These are phyloP conservation scores for Zygnema circumcarinatum DNA, from an alignment of 139 green algal species.

Conservation along the genomic window DNA sequence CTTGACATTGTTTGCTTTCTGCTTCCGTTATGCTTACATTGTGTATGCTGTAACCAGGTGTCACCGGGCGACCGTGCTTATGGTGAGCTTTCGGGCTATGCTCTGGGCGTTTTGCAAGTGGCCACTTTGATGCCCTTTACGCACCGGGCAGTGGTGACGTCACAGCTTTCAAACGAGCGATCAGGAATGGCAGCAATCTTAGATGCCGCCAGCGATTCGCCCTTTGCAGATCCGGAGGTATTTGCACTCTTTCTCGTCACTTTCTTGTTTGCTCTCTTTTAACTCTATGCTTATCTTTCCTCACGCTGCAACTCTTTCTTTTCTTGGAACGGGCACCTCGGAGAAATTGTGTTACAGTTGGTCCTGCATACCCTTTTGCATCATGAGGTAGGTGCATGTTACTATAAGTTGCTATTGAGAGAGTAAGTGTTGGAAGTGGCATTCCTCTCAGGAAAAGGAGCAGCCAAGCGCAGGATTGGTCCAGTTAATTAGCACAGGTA, in stretches of 20 bases:
- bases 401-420: too few relatives aligned
- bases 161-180: conserved; percentile 38
- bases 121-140: conserved; percentile 67
- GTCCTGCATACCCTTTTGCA: too few relatives aligned
- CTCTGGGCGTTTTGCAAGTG: conserved; percentile 69
- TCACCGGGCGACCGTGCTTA: conserved; percentile 65
- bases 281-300: neutral
- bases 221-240: conserved; percentile 69
- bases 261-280: conserved; percentile 9
- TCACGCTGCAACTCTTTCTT: too few relatives aligned
- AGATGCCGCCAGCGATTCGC: conserved; percentile 57
- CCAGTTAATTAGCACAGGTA: too few relatives aligned
- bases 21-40: too few relatives aligned
- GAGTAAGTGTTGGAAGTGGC: too few relatives aligned
- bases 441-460: too few relatives aligned
- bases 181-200: conserved; percentile 69
- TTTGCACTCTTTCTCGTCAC: neutral
- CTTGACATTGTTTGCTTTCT: too few relatives aligned
- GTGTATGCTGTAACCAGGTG: conserved; percentile 41
- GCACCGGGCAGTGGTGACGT: conserved; percentile 49
- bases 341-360: too few relatives aligned
- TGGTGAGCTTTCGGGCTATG: conserved; percentile 65
- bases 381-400: too few relatives aligned
- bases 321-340: too few relatives aligned
- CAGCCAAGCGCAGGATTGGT: too few relatives aligned